A percentile compares a stretch with the other conserved stretches of the same genome.
These are phyloP conservation scores for Xylaria palmicola DNA, from an alignment of 495 filamentous ascomycete species.

Conservation along the genomic window DNA sequence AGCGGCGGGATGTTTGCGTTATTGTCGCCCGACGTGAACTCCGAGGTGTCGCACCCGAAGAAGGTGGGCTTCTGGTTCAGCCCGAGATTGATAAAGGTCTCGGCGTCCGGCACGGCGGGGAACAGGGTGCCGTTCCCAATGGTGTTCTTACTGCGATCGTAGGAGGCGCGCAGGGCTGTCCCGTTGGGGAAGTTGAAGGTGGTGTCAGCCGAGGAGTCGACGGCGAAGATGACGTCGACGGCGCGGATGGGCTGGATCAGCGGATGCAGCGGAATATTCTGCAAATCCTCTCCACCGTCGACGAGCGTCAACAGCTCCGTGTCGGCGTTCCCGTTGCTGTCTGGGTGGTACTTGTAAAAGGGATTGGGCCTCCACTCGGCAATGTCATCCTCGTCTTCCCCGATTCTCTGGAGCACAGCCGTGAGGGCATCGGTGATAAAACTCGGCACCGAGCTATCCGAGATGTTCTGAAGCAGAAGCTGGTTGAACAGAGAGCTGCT, in stretches of 20 bases:
- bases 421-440: conserved; percentile 52
- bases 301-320: conserved; percentile 67
- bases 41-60: conserved; percentile 81
- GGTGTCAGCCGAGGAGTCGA: conserved; percentile 85
- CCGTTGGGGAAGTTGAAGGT: conserved; percentile 80
- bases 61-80: conserved; percentile 86
- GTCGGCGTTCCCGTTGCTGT: conserved; percentile 58
- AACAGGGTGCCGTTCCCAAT: conserved; percentile 83
- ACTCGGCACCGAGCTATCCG: conserved; percentile 50
- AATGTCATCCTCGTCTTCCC: conserved; percentile 67
- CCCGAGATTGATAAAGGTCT: conserved; percentile 84
- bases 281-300: conserved; percentile 61
- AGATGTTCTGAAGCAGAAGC: conserved; percentile 59
- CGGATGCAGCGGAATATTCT: conserved; percentile 87
- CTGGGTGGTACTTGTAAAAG: conserved; percentile 69
- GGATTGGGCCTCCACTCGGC: conserved; percentile 83
- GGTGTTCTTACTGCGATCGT: conserved; percentile 63
- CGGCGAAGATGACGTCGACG: conserved; percentile 90
- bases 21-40: conserved; percentile 52
- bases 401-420: conserved; percentile 55
- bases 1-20: conserved; percentile 56
- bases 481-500: conserved; percentile 88
- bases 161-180: conserved; percentile 77
- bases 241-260: conserved; percentile 74
- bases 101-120: conserved; percentile 74